Evolutionary conservation across 108 stramenopile genomes (phyloP), one percentile per base, ranked within the genome.

Genomic region (Nitzschia inconspicua): DNA sequence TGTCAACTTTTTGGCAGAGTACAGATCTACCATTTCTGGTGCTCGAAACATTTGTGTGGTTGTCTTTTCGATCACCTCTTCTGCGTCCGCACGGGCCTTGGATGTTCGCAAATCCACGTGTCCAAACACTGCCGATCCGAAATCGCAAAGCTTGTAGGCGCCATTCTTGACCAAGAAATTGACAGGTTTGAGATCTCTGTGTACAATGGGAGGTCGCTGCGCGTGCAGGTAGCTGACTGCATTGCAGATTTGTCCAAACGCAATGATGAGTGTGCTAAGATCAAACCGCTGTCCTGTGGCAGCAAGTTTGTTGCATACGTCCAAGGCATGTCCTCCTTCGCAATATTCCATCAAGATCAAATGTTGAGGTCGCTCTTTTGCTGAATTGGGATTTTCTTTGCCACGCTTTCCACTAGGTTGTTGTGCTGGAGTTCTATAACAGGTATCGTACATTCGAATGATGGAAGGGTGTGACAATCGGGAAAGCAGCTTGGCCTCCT

Each of bases 171-270:
- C 80, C 6, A 99, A 56, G 70, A 97, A 97, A 63, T 99, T 99
- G 66, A 97, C 96, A 7, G 94, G 97, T 73, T 99, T 99, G 34
- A 99, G 72, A 78, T 99, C 98, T 0, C 98, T 80, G 65, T 99
- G 98, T 11, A 95, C 89, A 60, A 98, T 86, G 25, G 94, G 85
- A 28, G 89, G 94, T 25, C 91, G 75, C 43, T 89, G 89, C 0
- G 87, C 86, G 58, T 94, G 93, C 1, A 91, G 82, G 65, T 89
- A 87, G 10, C 83, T 82, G 3, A 91, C 93, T 19, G 89, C 89
- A 47, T 86, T 89, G 59, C 82, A 83, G 27, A 93, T 88, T 65
- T 91, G 89, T 23, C 89, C 89, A 68, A 93, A 88, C 30, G 87
- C 80, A 47, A 95, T 84, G 55, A 95, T 84, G 31, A 96, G 84